phyloP scores from a whole-genome alignment of 148 eudicot species.

The Chenopodium formosanum region DNA sequence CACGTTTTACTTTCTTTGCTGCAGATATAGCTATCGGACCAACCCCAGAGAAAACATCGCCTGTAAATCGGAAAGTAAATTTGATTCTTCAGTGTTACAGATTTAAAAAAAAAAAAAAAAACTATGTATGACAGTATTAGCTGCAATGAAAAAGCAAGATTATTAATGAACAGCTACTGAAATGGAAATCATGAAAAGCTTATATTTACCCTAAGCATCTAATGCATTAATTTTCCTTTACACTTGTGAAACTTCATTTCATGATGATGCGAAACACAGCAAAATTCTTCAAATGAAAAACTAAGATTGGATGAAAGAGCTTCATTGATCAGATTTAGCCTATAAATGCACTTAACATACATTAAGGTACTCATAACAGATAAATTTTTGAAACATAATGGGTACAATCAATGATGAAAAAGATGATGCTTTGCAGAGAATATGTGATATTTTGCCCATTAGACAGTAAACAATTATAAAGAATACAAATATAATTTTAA shows the following conservation, averaged over 20 bases:
- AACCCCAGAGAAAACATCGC: conserved; percentile 97
- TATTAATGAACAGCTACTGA: not conserved
- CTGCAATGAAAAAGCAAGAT: not conserved
- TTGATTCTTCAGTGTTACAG: not conserved
- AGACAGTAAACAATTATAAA: not conserved
- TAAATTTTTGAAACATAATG: not conserved
- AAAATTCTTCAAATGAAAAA: not conserved
- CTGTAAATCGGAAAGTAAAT: conserved; percentile 33
- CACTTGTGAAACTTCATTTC: not conserved
- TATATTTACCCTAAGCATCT: not conserved
- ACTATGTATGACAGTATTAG: not conserved
- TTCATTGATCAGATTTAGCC: not conserved
- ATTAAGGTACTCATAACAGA: not conserved
- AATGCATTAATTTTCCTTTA: not conserved
- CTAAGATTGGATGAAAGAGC: not conserved
- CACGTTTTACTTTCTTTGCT: conserved; percentile 83
- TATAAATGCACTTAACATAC: not conserved
- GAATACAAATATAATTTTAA: not conserved
- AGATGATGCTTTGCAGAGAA: not conserved
- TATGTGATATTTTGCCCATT: not conserved
- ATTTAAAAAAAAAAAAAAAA: not conserved
- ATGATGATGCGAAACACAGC: no score
- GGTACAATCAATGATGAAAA: not conserved
- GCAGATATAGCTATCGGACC: conserved; percentile 97
- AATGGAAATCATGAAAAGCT: not conserved